Conservation (phyloP, 768 basidiomycete species). For the Kondoa subrosea region DNA sequence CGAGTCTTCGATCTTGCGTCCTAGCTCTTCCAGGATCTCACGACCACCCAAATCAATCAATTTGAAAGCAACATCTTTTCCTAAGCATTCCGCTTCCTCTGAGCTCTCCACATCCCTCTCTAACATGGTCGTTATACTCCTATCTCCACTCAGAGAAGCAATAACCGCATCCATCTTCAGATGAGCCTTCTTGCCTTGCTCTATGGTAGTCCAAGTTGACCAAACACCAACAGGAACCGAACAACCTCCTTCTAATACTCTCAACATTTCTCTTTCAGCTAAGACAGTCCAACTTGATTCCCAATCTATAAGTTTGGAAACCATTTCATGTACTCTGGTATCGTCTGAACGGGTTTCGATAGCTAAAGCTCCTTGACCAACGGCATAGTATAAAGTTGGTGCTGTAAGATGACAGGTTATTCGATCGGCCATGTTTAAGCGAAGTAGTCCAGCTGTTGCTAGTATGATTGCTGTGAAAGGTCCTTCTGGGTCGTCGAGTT, state of each 20-base stretch:
- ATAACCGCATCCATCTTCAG: conserved; percentile 64
- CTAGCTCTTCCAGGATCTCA: conserved; percentile 63
- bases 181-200: conserved; percentile 33
- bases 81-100: conserved; percentile 53
- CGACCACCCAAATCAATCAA: conserved; percentile 57
- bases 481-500: conserved; percentile 67
- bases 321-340: conserved; percentile 42
- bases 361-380: conserved; percentile 82
- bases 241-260: conserved; percentile 89
- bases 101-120: conserved; percentile 40
- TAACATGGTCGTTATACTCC: conserved; percentile 53
- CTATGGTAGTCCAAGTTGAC: conserved; percentile 33
- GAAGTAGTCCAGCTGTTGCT: conserved; percentile 77
- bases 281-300: conserved; percentile 57
- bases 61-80: conserved; percentile 46
- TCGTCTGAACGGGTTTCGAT: conserved; percentile 48
- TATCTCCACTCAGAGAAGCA: conserved; percentile 57
- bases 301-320: conserved; percentile 54
- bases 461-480: conserved; percentile 78
- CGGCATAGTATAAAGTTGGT: conserved; percentile 67
- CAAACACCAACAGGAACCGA: conserved; percentile 84
- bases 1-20: background rate
- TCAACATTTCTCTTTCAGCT: conserved; percentile 73
- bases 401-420: conserved; percentile 56
- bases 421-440: conserved; percentile 47